Conservation (phyloP, 345 rosid species). For the Hypericum perforatum region DNA sequence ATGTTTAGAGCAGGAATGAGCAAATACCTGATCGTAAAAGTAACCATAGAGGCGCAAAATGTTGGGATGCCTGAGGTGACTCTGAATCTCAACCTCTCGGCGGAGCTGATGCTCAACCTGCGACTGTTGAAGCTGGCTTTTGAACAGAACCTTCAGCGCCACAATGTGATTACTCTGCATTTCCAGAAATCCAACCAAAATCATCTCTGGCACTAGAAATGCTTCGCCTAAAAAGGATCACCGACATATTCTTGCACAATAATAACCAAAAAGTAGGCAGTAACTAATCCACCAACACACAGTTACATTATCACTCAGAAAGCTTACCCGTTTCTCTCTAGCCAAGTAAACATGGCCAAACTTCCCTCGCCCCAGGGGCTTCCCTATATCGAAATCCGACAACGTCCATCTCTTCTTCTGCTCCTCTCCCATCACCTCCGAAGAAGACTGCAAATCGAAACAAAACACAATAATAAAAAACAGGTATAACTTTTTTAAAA, state of each 20-base stretch:
- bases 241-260: background rate
- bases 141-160: conserved; percentile 88
- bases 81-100: conserved; percentile 94
- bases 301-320: background rate
- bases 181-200: background rate
- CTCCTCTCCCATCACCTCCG: conserved; percentile 40
- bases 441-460: conserved; percentile 34
- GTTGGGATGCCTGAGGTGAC: conserved; percentile 88
- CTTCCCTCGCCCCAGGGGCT: conserved; percentile 93
- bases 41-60: conserved; percentile 88
- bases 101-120: conserved; percentile 97
- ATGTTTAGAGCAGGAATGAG: background rate
- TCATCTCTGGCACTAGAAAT: background rate
- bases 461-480: conserved; percentile 1
- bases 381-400: conserved; percentile 79
- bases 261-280: background rate
- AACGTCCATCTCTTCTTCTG: conserved; percentile 74
- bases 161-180: conserved; percentile 86
- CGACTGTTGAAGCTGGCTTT: conserved; percentile 89
- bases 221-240: background rate
- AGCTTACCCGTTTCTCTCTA: conserved; percentile 70
- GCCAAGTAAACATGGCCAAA: conserved; percentile 95
- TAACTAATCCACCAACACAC: background rate
- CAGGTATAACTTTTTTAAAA: background rate
- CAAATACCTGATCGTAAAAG: conserved; percentile 82